phyloP scores from a whole-genome alignment of 2,329 filamentous ascomycete species.

The Cordyceps militaris region DNA sequence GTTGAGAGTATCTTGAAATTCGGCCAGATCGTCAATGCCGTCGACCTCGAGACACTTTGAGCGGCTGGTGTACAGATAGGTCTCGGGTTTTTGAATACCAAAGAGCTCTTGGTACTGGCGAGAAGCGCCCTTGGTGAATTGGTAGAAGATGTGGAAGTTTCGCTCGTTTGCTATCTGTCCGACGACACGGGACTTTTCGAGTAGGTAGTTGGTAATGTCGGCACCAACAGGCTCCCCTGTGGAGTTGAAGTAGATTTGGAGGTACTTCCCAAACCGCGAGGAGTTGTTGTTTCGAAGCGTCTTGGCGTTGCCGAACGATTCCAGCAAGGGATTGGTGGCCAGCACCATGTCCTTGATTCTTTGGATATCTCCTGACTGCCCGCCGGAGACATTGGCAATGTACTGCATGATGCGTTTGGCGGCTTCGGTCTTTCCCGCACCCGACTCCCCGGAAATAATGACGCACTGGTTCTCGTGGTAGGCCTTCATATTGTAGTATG shows the following conservation, averaged over 20 bases:
- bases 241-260: constrained; percentile 92
- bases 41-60: constrained; percentile 94
- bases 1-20: constrained; percentile 83
- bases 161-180: constrained; percentile 93
- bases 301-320: constrained; percentile 98
- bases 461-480: constrained; percentile 99
- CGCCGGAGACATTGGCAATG: constrained; percentile 92
- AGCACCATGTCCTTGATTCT: constrained; percentile 99
- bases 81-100: constrained; percentile 84
- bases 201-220: constrained; percentile 95
- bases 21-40: constrained; percentile 84
- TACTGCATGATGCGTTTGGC: constrained; percentile 99
- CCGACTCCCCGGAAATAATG: constrained; percentile 97
- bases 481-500: constrained; percentile 99
- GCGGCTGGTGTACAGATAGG: constrained; percentile 86
- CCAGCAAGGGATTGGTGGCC: constrained; percentile 91
- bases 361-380: constrained; percentile 77
- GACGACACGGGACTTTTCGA: constrained; percentile 92
- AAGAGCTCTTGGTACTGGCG: constrained; percentile 78
- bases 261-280: constrained; percentile 94
- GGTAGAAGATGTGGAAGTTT: constrained; percentile 99
- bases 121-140: constrained; percentile 94
- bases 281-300: constrained; percentile 98
- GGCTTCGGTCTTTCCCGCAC: constrained; percentile 96
- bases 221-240: constrained; percentile 90